Conservation (phyloP, 768 basidiomycete genomes). For the Tricholoma flavovirens region DNA sequence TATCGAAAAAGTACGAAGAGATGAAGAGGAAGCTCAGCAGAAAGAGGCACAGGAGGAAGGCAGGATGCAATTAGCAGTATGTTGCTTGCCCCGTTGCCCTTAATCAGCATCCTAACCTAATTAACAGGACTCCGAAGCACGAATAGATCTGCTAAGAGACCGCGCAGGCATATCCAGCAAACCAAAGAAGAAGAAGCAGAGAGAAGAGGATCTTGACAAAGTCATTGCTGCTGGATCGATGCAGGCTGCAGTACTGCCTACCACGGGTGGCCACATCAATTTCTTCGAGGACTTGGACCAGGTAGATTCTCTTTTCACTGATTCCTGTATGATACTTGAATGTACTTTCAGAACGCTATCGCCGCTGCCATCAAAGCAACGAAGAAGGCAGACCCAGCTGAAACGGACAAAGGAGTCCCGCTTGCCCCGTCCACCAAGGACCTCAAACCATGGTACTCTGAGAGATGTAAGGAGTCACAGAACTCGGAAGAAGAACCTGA, state of each 20-base stretch:
- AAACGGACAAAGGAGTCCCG: slow-evolving; percentile 66
- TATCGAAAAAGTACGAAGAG: slow-evolving; percentile 70
- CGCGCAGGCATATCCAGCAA: slow-evolving; percentile 42
- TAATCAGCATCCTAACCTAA: slow-evolving; percentile 12
- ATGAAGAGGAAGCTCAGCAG: slow-evolving; percentile 73
- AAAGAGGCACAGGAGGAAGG: slow-evolving; percentile 70
- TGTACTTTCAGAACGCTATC: slow-evolving; percentile 33
- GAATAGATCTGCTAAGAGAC: slow-evolving; percentile 58
- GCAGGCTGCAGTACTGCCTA: slow-evolving; percentile 33
- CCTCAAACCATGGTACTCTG: slow-evolving; percentile 76
- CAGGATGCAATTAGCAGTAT: slow-evolving; percentile 63
- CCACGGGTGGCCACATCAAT: slow-evolving; percentile 70
- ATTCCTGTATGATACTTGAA: background rate
- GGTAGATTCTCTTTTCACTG: slow-evolving; percentile 28
- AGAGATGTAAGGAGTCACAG: slow-evolving; percentile 3
- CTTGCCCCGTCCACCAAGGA: slow-evolving; percentile 74
- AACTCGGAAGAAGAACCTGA: slow-evolving; percentile 17
- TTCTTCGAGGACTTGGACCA: slow-evolving; percentile 80
- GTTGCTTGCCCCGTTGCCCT: slow-evolving; percentile 19
- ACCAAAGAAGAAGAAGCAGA: slow-evolving; percentile 32
- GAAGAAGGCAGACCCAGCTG: slow-evolving; percentile 41
- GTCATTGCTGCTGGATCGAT: slow-evolving; percentile 27
- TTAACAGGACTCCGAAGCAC: slow-evolving; percentile 72
- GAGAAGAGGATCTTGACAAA: slow-evolving; percentile 31
- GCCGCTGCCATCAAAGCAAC: slow-evolving; percentile 41